Base-by-base conservation (phyloP, 208 protist genomes). In the Sergeia podlipaevii region DNA sequence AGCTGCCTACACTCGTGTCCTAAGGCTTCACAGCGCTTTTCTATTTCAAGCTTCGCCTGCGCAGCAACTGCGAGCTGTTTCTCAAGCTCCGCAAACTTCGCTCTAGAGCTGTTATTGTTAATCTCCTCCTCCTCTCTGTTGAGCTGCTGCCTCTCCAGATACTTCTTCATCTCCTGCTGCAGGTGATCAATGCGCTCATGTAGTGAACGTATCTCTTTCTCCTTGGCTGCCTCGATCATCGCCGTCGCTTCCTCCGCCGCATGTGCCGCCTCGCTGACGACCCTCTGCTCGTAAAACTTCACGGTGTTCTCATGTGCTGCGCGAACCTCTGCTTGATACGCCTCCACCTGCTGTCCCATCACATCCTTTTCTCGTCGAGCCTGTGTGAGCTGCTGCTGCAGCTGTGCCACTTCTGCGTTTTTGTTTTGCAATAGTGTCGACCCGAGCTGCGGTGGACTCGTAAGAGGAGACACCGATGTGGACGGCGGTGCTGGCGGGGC, bases 261-360 rank as follows among this genome's bases (percentile, higher is more conserved):
- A 21, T 57, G 20, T 37, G 38, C 48, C 18, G 13, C 10, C 2
- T 18, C 56, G 43, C 6, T n/a, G 18, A 4, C 26, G 2, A 74
- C 50, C 48, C 65, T 55, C 29, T 41, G 34, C 46, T 83, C 74
- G 45, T 83, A 88, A 54, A 81, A 76, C 17, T 41, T 47, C 1
- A 84, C 69, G 0, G 59, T 76, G 33, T 72, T 46, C 27, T 77
- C 66, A 36, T 79, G 72, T 3, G 50, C 23, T 2, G 24, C 38
- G 3, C 50, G 57, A 39, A 76, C 73, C 37, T 88, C 50, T 15
- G 68, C 64, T 42, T 80, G 58, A 43, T 84, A 88, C 1, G 3
- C 30, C 13, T 41, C 17, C 3, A 81, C 53, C 11, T 65, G 59
- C 6, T 4, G 10, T n/a, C 61, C 27, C 45, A 80, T 42, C 11